Base-by-base conservation (phyloP, 177 flowering plant species). In the Tripterygium wilfordii region DNA sequence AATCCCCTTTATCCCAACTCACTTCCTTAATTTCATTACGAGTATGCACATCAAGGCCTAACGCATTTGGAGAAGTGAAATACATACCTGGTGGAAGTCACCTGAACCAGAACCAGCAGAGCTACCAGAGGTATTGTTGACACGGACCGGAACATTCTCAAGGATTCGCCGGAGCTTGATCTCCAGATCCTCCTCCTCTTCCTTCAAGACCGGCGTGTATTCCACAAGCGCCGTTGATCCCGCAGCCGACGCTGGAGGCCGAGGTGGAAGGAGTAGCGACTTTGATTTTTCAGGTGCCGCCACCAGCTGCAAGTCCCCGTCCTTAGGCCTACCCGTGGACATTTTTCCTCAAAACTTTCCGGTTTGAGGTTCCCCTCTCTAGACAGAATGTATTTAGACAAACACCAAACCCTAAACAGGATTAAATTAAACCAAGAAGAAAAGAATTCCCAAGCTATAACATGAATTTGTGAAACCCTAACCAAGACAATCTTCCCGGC, bases 61-160 rank as follows among this genome's bases (percentile, higher is more conserved):
- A n/a, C n/a, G n/a, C n/a, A n/a, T n/a, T n/a, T n/a, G n/a, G n/a
- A n/a, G n/a, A n/a, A n/a, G n/a, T n/a, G n/a, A n/a, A n/a, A n/a
- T n/a, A n/a, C n/a, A n/a, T 41, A 92, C 98, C 92, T 94, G 99
- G 53, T 94, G 99, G 49, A 94, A 94, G 50, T 94, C 99, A 4
- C 97, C 99, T 25, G 99, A 94, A 41, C 99, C 99, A 12, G 97
- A 89, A 58, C 99, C 99, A 5, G 99, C 99, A 9, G 99, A 94
- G 44, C 99, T 94, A 14, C 99, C 99, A 31, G 99, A 94, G 36
- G 99, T 87, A 50, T 94, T 94, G 64, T 80, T 89, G 21, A 94
- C 97, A 25, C 97, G 96, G 8, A 89, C 96, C 2, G 99, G 99
- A 2, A 94, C 95, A 44, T 88, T 74, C 12, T 94, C 99, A 19